Percentiles rank a stretch among this genome's conserved stretches.
Evolutionary conservation across 202 grass and related monocot genomes (phyloP).

Genomic region (Schoenoplectus triqueter): DNA sequence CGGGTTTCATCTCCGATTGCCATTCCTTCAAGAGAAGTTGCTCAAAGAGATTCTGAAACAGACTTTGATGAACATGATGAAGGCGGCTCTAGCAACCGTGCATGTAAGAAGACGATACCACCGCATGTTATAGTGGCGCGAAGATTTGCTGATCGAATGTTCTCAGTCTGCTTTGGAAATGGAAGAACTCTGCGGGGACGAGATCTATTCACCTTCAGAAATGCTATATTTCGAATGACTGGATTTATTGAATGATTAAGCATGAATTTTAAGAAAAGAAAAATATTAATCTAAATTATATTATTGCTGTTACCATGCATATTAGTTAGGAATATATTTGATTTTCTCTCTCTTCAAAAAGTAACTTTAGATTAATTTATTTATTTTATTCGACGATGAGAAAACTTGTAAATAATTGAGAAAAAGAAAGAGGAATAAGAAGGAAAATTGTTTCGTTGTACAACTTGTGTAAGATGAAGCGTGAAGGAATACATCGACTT

Average conservation of each 20-base stretch:
- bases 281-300: conserved; percentile 7
- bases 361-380: background rate
- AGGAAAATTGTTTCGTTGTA: conserved; percentile 34
- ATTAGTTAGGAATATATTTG: background rate
- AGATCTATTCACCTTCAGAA: conserved; percentile 65
- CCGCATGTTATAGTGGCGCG: conserved; percentile 54
- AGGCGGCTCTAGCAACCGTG: background rate
- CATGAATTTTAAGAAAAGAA: conserved; percentile 5
- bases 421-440: conserved; percentile 18
- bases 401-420: conserved; percentile 22
- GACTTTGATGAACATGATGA: conserved; percentile 14
- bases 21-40: conserved; percentile 44
- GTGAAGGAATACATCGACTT: conserved; percentile 39
- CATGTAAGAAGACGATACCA: conserved; percentile 32
- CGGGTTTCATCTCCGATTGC: conserved; percentile 38
- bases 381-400: conserved; percentile 21
- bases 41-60: background rate
- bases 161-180: conserved; percentile 73
- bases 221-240: conserved; percentile 68
- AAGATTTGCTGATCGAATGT: conserved; percentile 42
- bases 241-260: conserved; percentile 73
- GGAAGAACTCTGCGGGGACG: conserved; percentile 78
- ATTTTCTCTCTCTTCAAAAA: background rate
- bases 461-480: conserved; percentile 42
- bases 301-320: background rate